Evolutionary conservation across 2,329 filamentous ascomycete species (phyloP), one percentile per base, ranked within the genome.

Genomic region (Catunica adiposa): DNA sequence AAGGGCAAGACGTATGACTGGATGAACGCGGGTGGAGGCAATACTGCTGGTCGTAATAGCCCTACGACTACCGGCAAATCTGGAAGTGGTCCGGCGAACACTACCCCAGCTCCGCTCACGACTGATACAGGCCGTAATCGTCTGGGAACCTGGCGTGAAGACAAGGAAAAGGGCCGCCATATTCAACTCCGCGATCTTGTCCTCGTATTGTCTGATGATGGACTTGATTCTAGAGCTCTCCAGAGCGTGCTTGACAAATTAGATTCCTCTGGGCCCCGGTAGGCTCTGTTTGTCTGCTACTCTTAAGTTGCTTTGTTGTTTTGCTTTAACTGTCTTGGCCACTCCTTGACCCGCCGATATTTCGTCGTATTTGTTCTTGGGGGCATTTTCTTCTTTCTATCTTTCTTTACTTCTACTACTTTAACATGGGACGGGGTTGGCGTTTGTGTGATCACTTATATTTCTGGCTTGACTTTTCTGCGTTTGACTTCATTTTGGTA

Each of bases 151-250:
- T 86, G 83, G 77, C 78, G 86, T 58, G 89, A 96, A 67, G 83
- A 88, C 62, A 80, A 79, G 54, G 80, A 83, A 22, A 84, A 83
- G 64, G 88, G 87, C 31, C 78, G 76, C 61, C 82, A 83, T 25
- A 86, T 96, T 51, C 89, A 96, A 69, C 72, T 94, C 54, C 78
- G 90, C 55, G 90, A 96, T 67, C 82, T 89, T 71, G 73, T 94
- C 15, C 74, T 79, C 20, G 85, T 86, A 58, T 73, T 96, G 50
- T 89, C 95, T 66, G 74, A 81, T 53, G 87, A 94, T 65, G 84
- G 86, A 1, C 76, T 74, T 61, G 83, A 88, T 65, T 71, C 70
- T 61, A 77, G 72, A 64, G 77, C 80, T 23, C 66, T 86, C 51
- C 80, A 84, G 64, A 67, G 70, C 51, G 77, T 79, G 1, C 80